Conservation (phyloP, 345 rosid species). For the Ricinus communis region DNA sequence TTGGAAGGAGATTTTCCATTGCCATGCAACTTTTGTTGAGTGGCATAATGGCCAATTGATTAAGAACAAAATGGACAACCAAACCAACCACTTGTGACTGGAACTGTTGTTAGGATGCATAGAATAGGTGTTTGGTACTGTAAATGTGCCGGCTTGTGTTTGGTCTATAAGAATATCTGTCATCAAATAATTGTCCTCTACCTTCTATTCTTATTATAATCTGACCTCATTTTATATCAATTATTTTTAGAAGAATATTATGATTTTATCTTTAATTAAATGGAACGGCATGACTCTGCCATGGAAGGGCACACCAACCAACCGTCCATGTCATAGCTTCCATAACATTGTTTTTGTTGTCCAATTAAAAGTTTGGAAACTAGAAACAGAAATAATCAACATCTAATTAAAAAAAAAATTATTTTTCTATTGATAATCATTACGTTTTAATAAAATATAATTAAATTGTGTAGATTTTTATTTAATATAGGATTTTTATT, state of each 20-base stretch:
- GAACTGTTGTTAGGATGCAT: too few species aligned
- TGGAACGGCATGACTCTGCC: not conserved
- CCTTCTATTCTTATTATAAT: not conserved
- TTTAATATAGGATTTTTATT: too few species aligned
- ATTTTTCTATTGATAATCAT: too few species aligned
- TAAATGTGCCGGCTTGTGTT: not conserved
- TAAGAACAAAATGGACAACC: slow-evolving; percentile 1
- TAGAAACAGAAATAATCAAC: too few species aligned
- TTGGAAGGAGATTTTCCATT: not conserved
- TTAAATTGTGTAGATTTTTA: too few species aligned
- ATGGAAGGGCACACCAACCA: slow-evolving; percentile 11
- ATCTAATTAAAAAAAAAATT: too few species aligned
- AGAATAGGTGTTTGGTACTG: too few species aligned
- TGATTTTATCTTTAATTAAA: not conserved
- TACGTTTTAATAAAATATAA: too few species aligned
- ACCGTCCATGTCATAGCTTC: not conserved
- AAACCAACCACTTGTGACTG: not conserved
- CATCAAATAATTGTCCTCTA: slow-evolving; percentile 7
- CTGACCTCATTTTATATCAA: not conserved
- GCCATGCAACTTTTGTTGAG: not conserved
- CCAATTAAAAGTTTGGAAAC: too few species aligned
- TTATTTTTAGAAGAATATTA: not conserved
- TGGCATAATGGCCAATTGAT: not conserved
- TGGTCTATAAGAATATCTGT: not conserved
- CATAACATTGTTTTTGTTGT: not conserved